phyloP scores from a whole-genome alignment of 805 yeast species.

The Ogataea trehalophila region DNA sequence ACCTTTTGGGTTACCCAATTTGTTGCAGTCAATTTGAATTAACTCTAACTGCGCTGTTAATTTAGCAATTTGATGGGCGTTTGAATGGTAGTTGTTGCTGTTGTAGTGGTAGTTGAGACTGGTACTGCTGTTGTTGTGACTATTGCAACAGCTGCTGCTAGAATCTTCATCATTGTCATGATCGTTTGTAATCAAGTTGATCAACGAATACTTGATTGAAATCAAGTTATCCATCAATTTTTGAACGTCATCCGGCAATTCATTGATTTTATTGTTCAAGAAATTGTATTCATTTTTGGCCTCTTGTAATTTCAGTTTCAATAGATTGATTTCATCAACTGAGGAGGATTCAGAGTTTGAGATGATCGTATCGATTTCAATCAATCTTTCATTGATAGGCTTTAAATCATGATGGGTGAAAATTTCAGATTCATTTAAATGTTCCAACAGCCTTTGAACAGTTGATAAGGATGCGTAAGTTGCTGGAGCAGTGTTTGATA shows the following conservation, averaged over 20 bases:
- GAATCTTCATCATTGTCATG: conserved; percentile 32
- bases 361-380: conserved; percentile 64
- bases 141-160: conserved; percentile 9
- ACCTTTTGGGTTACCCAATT: conserved; percentile 22
- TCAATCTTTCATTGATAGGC: conserved; percentile 70
- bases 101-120: conserved; percentile 11
- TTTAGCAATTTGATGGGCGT: too few relatives aligned
- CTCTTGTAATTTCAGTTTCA: conserved; percentile 60
- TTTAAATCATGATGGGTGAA: conserved; percentile 79
- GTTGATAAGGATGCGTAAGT: conserved; percentile 87
- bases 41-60: conserved; percentile 6
- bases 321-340: conserved; percentile 33
- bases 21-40: conserved; percentile 11
- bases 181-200: conserved; percentile 51
- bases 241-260: conserved; percentile 46
- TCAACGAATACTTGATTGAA: conserved; percentile 52
- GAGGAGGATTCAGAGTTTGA: conserved; percentile 44
- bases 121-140: conserved; percentile 9
- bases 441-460: conserved; percentile 77
- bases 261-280: conserved; percentile 52
- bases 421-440: conserved; percentile 73
- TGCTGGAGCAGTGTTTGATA: conserved; percentile 87
- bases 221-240: conserved; percentile 56
- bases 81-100: conserved; percentile 20
- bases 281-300: conserved; percentile 54